Base-by-base conservation (phyloP, 2,329 filamentous ascomycete genomes). In the Paracoccidioides lutzii region DNA sequence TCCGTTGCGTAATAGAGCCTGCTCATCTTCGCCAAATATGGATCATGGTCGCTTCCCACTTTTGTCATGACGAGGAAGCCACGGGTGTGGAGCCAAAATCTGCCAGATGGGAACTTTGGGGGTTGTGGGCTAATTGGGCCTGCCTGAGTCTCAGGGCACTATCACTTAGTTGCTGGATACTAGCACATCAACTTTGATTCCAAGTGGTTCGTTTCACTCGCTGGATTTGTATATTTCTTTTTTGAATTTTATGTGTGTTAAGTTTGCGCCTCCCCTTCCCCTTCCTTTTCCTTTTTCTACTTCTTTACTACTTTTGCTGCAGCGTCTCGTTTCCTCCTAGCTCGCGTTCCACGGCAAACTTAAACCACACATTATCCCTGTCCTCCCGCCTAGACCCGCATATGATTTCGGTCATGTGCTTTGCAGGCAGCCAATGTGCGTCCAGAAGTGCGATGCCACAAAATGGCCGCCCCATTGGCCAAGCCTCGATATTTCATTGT, bases 301-400 rank as follows among this genome's bases (percentile, higher is more conserved):
- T 5, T 35, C 32, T 37, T 45, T 30, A 33, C 44, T 54, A 33
- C 35, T 22, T 22, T 22, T 22, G 22, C 22, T 22, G 22, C 22
- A 22, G 22, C 22, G 22, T 22, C 22, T 22, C 22, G 22, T 22
- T 22, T 22, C 22, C 22, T 22, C 22, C 42, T 15, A 51, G 41
- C 37, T 14, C n/a, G 30, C 35, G 49, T 51, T 35, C 42, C 52
- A 48, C 42, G 2, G n/a, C 10, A 37, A 48, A 54, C 42, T 46
- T 51, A 51, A 51, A 51, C 12, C 49, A 32, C 37, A 49, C 58
- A 38, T 15, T 52, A 59, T 60, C 59, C 59, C 58, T 61, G 59
- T 37, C 55, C 56, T 58, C 59, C 57, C 56, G 56, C 37, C 58
- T 61, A 60, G 58, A 51, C 59, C 59, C 59, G 59, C 59, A 61